A percentile compares a stretch with the other conserved stretches of the same genome.
Conservation (phyloP, 257 asterid genomes). For the Solanum habrochaites region DNA sequence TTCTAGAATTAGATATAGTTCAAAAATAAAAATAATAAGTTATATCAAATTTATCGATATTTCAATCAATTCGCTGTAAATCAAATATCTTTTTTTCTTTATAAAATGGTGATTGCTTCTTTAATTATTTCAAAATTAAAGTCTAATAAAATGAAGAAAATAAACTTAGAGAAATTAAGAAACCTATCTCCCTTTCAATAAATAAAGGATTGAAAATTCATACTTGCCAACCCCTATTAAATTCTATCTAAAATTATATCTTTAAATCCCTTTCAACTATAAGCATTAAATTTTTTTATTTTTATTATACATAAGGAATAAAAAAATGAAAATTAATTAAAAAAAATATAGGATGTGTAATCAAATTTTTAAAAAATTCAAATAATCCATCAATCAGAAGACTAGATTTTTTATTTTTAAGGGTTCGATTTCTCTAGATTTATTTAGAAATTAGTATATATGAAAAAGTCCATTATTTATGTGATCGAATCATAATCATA, state of each 20-base stretch:
- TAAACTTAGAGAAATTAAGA: not conserved
- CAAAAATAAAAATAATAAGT: too few species aligned
- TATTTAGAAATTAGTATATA: not conserved
- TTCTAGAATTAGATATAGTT: not conserved
- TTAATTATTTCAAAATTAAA: not conserved
- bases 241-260: not conserved
- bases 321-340: too few species aligned
- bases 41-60: too few species aligned
- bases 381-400: not conserved
- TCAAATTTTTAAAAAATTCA: not conserved
- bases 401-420: fast-evolving
- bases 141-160: not conserved
- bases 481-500: not conserved
- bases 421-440: not conserved
- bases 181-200: not conserved
- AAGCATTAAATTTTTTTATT: not conserved
- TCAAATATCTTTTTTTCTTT: too few species aligned
- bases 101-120: not conserved
- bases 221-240: not conserved
- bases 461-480: too few species aligned
- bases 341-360: not conserved
- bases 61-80: not conserved
- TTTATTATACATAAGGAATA: not conserved
- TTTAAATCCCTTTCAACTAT: not conserved
- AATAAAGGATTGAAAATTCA: not conserved